Base-by-base conservation (phyloP, 768 basidiomycete species). In the Coprinellus micaceus region DNA sequence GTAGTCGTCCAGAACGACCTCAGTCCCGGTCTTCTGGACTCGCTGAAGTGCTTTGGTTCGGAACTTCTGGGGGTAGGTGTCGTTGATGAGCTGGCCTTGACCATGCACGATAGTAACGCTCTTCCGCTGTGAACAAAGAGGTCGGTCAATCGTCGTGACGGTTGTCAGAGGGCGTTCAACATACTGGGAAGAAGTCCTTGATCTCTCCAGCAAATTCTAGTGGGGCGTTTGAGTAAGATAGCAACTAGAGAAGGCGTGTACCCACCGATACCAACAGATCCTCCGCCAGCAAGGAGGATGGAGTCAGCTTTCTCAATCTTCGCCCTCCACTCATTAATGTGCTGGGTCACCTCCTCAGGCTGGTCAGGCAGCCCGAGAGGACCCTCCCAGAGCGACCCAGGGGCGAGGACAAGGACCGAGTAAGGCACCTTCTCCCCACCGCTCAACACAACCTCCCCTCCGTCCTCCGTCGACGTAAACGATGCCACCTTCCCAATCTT, bases 51-150 rank as follows among this genome's bases (percentile, higher is more conserved):
- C 58, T 13, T 67, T 72, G 11, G 67, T 68, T 40, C 85, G 77
- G 66, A 77, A 78, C 51, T 77, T 76, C 5, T 69, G 63, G 0
- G 83, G 76, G 60, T 86, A 87, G 2, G 74, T 67, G 7, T 70
- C 64, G 59, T 80, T 83, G 56, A 87, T 69, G 26, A 86, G 77
- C 26, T 71, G 63, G 2, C 47, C 48, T 26, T 73, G 69, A 39
- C 74, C 72, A 9, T 88, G 85, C 3, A 87, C 78, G 49, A 87
- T 74, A 19, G 82, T 84, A 17, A 87, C 77, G 28, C 67, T 64
- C 59, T 78, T 82, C 11, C 60, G 53, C 73, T 75, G 40, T 15
- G 19, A 28, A 12, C 3, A n/a, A n/a, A n/a, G n/a, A n/a, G n/a
- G n/a, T n/a, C n/a, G n/a, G n/a, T n/a, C n/a, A n/a, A n/a, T n/a